Evolutionary conservation across 2,329 filamentous ascomycete species (phyloP), one percentile per base, ranked within the genome.

Genomic region (Akanthomyces muscarius): DNA sequence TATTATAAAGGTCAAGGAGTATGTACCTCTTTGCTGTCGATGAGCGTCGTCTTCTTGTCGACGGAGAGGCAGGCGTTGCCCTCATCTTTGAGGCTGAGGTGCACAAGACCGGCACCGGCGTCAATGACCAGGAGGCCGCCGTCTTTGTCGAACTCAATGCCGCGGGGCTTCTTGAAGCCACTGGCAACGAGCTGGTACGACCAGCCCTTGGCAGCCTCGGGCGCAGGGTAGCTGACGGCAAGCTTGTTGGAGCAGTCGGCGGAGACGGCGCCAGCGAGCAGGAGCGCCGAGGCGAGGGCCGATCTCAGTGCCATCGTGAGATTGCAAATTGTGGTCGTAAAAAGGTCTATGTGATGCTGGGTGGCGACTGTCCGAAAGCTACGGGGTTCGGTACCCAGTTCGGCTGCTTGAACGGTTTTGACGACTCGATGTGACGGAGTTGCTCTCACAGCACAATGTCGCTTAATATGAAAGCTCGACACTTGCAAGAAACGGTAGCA

Each of bases 111-210:
- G 2, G 68, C 70, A 8, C 77, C 75, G 1, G 72, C 66, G 58
- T 82, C 77, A 47, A 83, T 70, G 18, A 83, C 75, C 2, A 84
- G 71, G 16, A 84, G 71, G 4, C 74, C 77, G 5, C 80, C 80
- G 41, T 73, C 71, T 5, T 64, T 67, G 65, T 84, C 82, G 62
- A 83, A 79, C 5, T 76, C 68, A 56, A 84, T 74, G 53, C 76
- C 73, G 14, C 81, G 76, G 1, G 81, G 81, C 13, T 71, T 73
- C 5, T 68, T 73, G 54, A 82, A 69, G 18, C 75, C 75, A 30
- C 74, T 75, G 45, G 75, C 76, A 25, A 81, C 69, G 3, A 83
- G 72, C 64, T 78, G 74, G 18, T 76, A 78, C 6, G 75, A 71
- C 78, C 80, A 83, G 36, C 78, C 78, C 4, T 71, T 67, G 23